Conservation (phyloP, 2,329 filamentous ascomycete genomes). For the Sclerotinia borealis region DNA sequence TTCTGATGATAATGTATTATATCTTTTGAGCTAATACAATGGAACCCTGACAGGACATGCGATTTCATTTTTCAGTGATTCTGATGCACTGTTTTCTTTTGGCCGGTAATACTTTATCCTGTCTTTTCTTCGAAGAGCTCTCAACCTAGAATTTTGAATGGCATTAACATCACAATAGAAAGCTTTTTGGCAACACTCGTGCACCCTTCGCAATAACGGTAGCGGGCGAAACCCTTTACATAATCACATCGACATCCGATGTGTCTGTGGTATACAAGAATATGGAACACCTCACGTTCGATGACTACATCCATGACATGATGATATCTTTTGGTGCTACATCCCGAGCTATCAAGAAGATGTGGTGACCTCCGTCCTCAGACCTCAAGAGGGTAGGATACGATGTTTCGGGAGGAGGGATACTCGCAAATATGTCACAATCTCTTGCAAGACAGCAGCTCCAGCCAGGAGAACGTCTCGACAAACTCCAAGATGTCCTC, state of each 20-base stretch:
- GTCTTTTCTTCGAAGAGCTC: too few species aligned
- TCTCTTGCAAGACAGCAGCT: background rate
- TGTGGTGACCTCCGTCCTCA: background rate
- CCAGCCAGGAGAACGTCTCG: background rate
- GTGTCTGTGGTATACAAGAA: conserved; percentile 2
- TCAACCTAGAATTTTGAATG: too few species aligned
- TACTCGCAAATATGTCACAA: background rate
- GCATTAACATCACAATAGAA: background rate
- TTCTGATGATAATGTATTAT: too few species aligned
- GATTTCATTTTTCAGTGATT: too few species aligned
- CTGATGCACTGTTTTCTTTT: too few species aligned
- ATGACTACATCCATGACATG: conserved; percentile 6
- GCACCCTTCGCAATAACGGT: conserved; percentile 2
- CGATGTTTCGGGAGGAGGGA: background rate
- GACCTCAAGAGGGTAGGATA: background rate
- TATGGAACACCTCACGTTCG: background rate
- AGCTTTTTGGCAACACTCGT: background rate
- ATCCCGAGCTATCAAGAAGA: background rate
- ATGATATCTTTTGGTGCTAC: background rate
- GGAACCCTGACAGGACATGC: too few species aligned
- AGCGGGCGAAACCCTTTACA: conserved; percentile 8
- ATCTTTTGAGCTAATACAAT: too few species aligned
- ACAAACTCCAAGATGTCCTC: background rate
- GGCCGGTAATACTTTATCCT: too few species aligned
- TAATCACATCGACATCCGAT: conserved; percentile 1